Evolutionary conservation across 1,284 basidiomycete species (phyloP).

Genomic region (Boletellus sp.): DNA sequence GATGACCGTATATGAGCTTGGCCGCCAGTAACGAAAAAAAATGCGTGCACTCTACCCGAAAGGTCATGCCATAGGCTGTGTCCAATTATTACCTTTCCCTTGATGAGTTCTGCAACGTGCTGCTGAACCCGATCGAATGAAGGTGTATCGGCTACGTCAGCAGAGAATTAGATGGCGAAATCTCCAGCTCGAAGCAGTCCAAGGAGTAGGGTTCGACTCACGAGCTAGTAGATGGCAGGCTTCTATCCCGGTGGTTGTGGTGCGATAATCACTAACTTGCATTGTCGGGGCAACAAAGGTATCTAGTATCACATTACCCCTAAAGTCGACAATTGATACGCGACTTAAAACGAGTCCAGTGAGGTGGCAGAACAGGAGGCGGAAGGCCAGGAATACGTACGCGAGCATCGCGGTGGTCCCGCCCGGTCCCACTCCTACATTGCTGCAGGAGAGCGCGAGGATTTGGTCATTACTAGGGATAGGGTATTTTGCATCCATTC

Average conservation of each 20-base stretch:
- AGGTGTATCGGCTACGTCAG: constrained; percentile 25
- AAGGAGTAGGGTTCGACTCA: constrained; percentile 29
- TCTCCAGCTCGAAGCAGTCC: neutral
- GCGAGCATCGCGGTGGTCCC: constrained; percentile 76
- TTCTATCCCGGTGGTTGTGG: constrained; percentile 67
- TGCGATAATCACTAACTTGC: constrained; percentile 71
- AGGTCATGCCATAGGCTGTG: constrained; percentile 77
- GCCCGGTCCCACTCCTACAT: constrained; percentile 72
- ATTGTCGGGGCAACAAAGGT: constrained; percentile 66
- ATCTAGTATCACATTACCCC: constrained; percentile 55
- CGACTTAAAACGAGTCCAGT: constrained; percentile 39
- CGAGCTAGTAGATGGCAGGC: constrained; percentile 49
- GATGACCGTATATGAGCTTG: constrained; percentile 12
- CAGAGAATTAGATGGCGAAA: constrained; percentile 3
- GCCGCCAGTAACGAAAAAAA: constrained; percentile 5
- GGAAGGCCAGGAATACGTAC: constrained; percentile 40
- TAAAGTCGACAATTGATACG: constrained; percentile 62
- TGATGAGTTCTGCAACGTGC: constrained; percentile 57
- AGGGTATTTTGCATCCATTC: constrained; percentile 33
- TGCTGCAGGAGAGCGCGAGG: constrained; percentile 54
- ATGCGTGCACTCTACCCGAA: constrained; percentile 48
- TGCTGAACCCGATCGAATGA: constrained; percentile 61
- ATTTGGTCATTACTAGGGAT: constrained; percentile 42
- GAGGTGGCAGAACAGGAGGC: constrained; percentile 12
- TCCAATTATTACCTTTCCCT: constrained; percentile 67